These are phyloP conservation scores for Claviceps quebecensis DNA, from an alignment of 2,329 filamentous ascomycete species.

Conservation along the genomic window DNA sequence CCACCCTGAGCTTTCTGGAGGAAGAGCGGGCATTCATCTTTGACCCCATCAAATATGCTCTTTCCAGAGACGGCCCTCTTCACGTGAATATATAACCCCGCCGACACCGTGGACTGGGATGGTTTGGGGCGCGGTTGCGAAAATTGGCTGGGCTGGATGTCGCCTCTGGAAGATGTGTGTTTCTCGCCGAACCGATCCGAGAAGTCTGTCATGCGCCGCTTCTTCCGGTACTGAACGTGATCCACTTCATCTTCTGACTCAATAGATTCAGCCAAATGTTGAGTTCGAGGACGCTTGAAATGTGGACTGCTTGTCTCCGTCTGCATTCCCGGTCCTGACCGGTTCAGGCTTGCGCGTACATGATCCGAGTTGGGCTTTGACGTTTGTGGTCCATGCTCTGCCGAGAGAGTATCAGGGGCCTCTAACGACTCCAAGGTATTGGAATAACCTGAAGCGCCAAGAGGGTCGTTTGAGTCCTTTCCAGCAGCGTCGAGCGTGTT, in stretches of 20 bases:
- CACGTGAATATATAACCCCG: constrained; percentile 5
- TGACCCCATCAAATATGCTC: constrained; percentile 1
- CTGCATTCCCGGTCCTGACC: constrained; percentile 1
- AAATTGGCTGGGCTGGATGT: constrained; percentile 15
- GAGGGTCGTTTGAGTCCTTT: neutral
- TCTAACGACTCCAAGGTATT: neutral
- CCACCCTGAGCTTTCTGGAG: constrained; percentile 1
- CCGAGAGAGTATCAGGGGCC: neutral
- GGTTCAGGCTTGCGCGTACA: neutral
- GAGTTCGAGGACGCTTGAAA: constrained; percentile 8
- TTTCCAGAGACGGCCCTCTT: constrained; percentile 14
- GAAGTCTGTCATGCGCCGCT: constrained; percentile 8
- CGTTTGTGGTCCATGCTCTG: constrained; percentile 7
- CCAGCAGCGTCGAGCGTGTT: neutral
- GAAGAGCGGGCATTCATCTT: neutral
- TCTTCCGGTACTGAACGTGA: constrained; percentile 3
- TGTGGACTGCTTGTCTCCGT: constrained; percentile 5
- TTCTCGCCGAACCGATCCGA: constrained; percentile 1
- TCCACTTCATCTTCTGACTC: constrained; percentile 20
- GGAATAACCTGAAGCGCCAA: neutral
- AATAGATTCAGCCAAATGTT: constrained; percentile 5
- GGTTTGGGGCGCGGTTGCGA: neutral
- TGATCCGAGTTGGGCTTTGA: constrained; percentile 13
- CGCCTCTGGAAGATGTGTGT: constrained; percentile 10
- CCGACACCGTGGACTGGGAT: neutral